Percentiles rank a stretch among this genome's conserved stretches.
Evolutionary conservation across 2,329 filamentous ascomycete genomes (phyloP).

Genomic region (Penicillium hordei): DNA sequence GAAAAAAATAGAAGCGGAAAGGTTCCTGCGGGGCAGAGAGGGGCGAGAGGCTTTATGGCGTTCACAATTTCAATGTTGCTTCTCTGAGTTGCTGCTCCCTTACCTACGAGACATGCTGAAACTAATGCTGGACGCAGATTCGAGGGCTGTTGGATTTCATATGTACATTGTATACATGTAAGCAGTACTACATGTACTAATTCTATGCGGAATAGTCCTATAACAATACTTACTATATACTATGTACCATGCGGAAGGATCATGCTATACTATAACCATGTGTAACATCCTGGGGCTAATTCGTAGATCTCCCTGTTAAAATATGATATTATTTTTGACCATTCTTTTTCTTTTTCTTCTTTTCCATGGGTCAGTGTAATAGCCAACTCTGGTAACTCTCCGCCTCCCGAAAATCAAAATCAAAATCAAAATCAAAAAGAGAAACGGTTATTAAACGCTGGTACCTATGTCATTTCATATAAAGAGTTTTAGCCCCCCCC

Average conservation of each 20-base stretch:
- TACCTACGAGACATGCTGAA: background rate
- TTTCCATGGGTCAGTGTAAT: conserved; percentile 3
- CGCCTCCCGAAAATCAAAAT: background rate
- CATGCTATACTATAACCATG: background rate
- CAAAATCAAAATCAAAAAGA: background rate
- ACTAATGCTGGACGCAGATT: background rate
- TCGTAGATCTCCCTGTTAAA: conserved; percentile 1
- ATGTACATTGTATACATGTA: background rate
- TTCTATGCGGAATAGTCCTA: background rate
- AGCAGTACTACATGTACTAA: background rate
- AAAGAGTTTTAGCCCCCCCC: conserved; percentile 14
- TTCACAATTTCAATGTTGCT: conserved; percentile 11
- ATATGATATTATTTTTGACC: background rate
- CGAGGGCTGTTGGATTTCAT: background rate
- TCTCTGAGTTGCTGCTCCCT: conserved; percentile 5
- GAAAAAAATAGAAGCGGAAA: conserved; percentile 23
- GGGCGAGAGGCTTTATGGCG: conserved; percentile 8
- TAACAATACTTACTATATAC: background rate
- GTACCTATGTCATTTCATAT: conserved; percentile 12
- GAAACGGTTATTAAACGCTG: background rate
- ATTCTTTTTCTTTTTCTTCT: background rate
- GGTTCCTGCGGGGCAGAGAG: conserved; percentile 21
- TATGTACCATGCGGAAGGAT: background rate
- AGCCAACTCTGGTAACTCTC: conserved; percentile 8
- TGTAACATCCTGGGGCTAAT: background rate